These are phyloP conservation scores for Neocatenulostroma microsporum DNA, from an alignment of 2,329 filamentous ascomycete genomes.

Conservation along the genomic window DNA sequence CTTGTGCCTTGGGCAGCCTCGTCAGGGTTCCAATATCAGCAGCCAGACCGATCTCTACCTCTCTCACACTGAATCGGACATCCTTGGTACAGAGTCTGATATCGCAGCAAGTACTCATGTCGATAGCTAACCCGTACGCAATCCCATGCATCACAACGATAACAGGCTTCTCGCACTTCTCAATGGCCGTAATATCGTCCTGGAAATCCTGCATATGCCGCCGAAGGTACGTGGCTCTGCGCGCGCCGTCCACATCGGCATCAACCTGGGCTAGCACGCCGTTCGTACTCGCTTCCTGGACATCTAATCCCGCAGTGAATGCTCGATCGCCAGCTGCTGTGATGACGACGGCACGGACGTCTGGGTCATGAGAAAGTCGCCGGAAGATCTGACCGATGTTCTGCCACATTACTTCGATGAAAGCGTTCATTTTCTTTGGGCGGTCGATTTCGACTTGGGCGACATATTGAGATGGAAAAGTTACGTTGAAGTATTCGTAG, in stretches of 20 bases:
- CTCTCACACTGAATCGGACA: conserved; percentile 63
- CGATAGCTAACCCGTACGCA: conserved; percentile 68
- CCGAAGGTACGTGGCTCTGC: conserved; percentile 41
- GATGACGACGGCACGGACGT: conserved; percentile 69
- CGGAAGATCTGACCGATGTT: conserved; percentile 68
- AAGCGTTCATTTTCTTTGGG: conserved; percentile 79
- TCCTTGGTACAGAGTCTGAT: conserved; percentile 54
- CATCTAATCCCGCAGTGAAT: conserved; percentile 81
- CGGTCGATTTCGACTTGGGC: conserved; percentile 92
- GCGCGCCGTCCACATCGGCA: conserved; percentile 17
- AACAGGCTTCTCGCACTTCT: conserved; percentile 85
- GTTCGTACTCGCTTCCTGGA: conserved; percentile 34
- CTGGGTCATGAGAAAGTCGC: conserved; percentile 61
- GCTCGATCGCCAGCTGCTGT: conserved; percentile 74
- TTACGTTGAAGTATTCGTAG: conserved; percentile 59
- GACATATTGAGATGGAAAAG: conserved; percentile 63
- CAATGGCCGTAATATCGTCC: conserved; percentile 63
- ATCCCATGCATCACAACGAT: conserved; percentile 75
- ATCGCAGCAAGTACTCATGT: conserved; percentile 59
- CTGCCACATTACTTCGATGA: conserved; percentile 76
- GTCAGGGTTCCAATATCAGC: conserved; percentile 71
- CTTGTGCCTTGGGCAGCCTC: conserved; percentile 65
- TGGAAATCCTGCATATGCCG: conserved; percentile 74
- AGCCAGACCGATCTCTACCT: conserved; percentile 74
- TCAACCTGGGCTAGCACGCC: conserved; percentile 6